Percentiles rank a stretch among this genome's conserved stretches.
Evolutionary conservation across 1,284 basidiomycete species (phyloP).

Genomic region (Rhizoctonia solani): DNA sequence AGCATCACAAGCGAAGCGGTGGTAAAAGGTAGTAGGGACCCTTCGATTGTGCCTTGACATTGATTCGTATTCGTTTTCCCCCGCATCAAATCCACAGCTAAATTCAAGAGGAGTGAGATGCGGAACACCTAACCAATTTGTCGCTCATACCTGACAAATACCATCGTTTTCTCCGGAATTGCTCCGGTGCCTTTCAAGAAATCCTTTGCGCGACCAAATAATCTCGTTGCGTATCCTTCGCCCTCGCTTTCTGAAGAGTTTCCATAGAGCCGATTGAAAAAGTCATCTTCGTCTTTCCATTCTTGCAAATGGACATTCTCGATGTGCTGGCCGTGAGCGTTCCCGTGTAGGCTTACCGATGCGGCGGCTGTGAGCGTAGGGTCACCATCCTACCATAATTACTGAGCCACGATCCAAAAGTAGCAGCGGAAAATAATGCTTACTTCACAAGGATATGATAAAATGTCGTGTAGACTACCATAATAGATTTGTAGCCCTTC

Average conservation of each 20-base stretch:
- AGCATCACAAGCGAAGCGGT: slow-evolving; percentile 79
- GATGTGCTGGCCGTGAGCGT: slow-evolving; percentile 84
- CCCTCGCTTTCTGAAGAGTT: slow-evolving; percentile 39
- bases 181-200: slow-evolving; percentile 74
- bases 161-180: slow-evolving; percentile 68
- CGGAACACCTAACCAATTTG: background rate
- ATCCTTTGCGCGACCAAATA: slow-evolving; percentile 72
- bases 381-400: slow-evolving; percentile 70
- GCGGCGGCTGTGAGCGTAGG: slow-evolving; percentile 79
- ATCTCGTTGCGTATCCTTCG: slow-evolving; percentile 57
- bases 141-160: slow-evolving; percentile 78
- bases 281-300: slow-evolving; percentile 75
- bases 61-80: slow-evolving; percentile 84
- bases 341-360: slow-evolving; percentile 74
- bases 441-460: slow-evolving; percentile 92
- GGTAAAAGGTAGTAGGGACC: slow-evolving; percentile 87
- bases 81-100: slow-evolving; percentile 91
- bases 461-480: slow-evolving; percentile 87
- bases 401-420: background rate
- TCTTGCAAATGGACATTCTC: slow-evolving; percentile 88
- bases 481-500: slow-evolving; percentile 78
- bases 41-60: slow-evolving; percentile 95
- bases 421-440: slow-evolving; percentile 32
- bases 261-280: slow-evolving; percentile 75
- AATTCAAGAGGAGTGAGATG: background rate